Conservation (phyloP, 2,329 filamentous ascomycete species). For the Fusarium irregulare region DNA sequence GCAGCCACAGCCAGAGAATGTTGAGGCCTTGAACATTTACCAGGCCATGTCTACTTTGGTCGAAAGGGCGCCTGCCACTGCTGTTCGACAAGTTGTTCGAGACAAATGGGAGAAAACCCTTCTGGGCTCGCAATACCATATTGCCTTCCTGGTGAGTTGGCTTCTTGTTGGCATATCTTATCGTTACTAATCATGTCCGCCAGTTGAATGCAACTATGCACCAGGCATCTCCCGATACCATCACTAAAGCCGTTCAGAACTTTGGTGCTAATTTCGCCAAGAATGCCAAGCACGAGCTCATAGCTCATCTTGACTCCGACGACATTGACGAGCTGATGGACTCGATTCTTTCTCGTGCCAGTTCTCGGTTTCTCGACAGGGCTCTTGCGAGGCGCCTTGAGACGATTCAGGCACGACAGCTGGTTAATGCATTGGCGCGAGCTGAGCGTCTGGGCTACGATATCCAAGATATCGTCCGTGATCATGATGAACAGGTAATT, state of each 20-base stretch:
- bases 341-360: conserved; percentile 59
- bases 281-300: conserved; percentile 55
- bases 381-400: conserved; percentile 63
- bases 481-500: conserved; percentile 53
- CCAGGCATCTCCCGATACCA: conserved; percentile 53
- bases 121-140: conserved; percentile 63
- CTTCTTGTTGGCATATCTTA: background rate
- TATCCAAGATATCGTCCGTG: conserved; percentile 60
- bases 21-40: conserved; percentile 46
- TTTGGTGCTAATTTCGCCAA: conserved; percentile 59
- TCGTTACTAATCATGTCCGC: conserved; percentile 40
- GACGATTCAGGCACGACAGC: conserved; percentile 64
- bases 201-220: conserved; percentile 64
- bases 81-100: conserved; percentile 61
- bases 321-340: conserved; percentile 61
- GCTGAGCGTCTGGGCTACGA: conserved; percentile 69
- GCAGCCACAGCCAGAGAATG: conserved; percentile 18
- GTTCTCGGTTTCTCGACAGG: conserved; percentile 63
- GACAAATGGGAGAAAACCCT: conserved; percentile 64
- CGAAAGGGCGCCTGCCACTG: conserved; percentile 55
- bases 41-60: conserved; percentile 48
- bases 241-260: conserved; percentile 55
- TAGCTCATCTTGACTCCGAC: conserved; percentile 52
- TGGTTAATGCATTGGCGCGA: conserved; percentile 67
- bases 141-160: conserved; percentile 62